These are phyloP conservation scores for Trichoderma sp. DNA, from an alignment of 2,329 filamentous ascomycete genomes.

Conservation along the genomic window DNA sequence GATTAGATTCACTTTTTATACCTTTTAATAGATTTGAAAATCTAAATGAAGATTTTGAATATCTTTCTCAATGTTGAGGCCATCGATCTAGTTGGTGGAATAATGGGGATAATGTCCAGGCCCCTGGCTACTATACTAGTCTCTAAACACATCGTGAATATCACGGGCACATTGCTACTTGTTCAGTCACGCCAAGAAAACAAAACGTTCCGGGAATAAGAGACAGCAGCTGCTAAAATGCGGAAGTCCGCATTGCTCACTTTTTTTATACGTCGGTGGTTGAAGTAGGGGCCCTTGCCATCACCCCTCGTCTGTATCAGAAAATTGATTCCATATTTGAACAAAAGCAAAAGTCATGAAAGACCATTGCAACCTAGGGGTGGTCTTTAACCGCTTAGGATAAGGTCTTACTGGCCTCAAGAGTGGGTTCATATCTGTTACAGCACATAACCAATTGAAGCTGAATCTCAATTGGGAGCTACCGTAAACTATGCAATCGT, in stretches of 20 bases:
- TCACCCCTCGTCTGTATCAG: not conserved
- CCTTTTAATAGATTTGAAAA: not conserved
- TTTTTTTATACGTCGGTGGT: not conserved
- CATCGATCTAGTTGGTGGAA: not conserved
- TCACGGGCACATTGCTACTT: not conserved
- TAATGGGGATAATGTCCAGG: not conserved
- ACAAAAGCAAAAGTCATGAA: not conserved
- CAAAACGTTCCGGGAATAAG: not conserved
- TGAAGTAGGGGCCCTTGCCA: not conserved
- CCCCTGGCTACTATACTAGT: not conserved
- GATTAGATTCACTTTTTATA: not conserved
- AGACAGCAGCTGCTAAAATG: not conserved
- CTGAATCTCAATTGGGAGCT: not conserved
- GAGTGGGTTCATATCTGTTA: not conserved
- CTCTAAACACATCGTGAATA: not conserved
- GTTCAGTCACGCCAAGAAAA: not conserved
- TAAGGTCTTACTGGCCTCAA: not conserved
- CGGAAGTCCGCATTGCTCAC: not conserved
- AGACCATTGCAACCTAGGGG: not conserved
- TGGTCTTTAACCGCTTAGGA: not conserved
- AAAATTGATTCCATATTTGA: not conserved
- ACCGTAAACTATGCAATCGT: not conserved
- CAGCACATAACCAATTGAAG: not conserved
- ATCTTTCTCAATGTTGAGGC: not conserved
- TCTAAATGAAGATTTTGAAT: not conserved